Base-by-base conservation (phyloP, 129 eudicot species). In the Pittosporum tobira region DNA sequence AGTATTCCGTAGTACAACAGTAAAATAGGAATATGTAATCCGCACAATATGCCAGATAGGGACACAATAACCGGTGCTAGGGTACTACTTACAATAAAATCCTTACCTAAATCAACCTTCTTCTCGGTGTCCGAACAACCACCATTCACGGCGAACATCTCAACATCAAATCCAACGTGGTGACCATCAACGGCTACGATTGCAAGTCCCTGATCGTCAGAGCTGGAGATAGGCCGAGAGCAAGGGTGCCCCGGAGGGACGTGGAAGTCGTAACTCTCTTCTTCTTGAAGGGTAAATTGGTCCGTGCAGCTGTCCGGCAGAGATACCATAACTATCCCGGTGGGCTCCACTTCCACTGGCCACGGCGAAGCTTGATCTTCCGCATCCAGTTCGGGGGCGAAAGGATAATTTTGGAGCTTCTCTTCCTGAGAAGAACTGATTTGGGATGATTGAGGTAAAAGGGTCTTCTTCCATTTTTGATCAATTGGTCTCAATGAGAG, bases 191-290 rank as follows among this genome's bases (percentile, higher is more conserved):
- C 61, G 46, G 61, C 26, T 19, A 44, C 43, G 60, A 54, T 54
- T 36, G 30, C 43, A 21, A 45, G 61, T 30, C 61, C 45, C 18
- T 22, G 45, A 11, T 31, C 61, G 6, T 31, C 61, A 22, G 44
- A 31, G 61, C 61, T 56, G 38, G 44, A 55, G 20, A 55, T 13
- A 8, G 46, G 19, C 45, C 23, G 61, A 20, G 61, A 56, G 16
- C 23, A 45, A 56, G 36, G 61, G n/a, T 56, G 61, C 44, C 18
- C 61, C 2, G 61, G 61, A 19, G 61, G 61, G 6, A 45, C 31
- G 31, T 56, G 61, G 27, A 56, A 56, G 27, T 13, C 46, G 10
- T 40, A n/a, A n/a, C n/a, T 22, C 1, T 55, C 45, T 10, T 56
- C 61, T 0, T 56, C 61, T 4, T 2, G 16, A n/a, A n/a, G n/a